Percentiles rank a stretch among this genome's conserved stretches.
These are phyloP conservation scores for Aspergillus sp. DNA, from an alignment of 2,329 filamentous ascomycete species.

Conservation along the genomic window DNA sequence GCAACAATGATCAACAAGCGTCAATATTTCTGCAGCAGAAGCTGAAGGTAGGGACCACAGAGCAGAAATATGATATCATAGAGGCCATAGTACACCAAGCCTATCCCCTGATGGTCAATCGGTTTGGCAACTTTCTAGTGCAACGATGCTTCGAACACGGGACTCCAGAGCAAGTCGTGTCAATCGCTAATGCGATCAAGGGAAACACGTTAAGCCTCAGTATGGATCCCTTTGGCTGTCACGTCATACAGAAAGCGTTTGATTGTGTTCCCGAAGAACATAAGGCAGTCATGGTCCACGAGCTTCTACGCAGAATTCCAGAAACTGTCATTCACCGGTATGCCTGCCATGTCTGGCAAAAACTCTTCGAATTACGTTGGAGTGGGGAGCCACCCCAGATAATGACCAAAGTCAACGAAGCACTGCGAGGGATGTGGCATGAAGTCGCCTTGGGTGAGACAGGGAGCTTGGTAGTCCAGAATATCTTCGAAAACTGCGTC, in stretches of 20 bases:
- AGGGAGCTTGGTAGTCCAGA: constrained; percentile 95
- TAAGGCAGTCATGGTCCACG: constrained; percentile 98
- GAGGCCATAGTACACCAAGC: constrained; percentile 94
- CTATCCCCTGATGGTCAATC: constrained; percentile 95
- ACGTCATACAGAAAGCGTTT: constrained; percentile 98
- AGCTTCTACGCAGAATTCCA: constrained; percentile 89
- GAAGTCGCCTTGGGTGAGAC: constrained; percentile 97
- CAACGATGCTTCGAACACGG: constrained; percentile 99
- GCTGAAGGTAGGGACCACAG: constrained; percentile 89
- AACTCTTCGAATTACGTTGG: constrained; percentile 97
- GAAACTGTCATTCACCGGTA: constrained; percentile 99
- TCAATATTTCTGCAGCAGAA: constrained; percentile 99
- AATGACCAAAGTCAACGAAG: constrained; percentile 97
- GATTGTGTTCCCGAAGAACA: constrained; percentile 97
- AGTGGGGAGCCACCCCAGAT: constrained; percentile 92
- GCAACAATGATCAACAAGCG: constrained; percentile 98
- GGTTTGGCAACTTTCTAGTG: constrained; percentile 97
- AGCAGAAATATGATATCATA: constrained; percentile 97
- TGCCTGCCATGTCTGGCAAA: constrained; percentile 99
- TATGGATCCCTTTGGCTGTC: constrained; percentile 98
- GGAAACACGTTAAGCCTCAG: constrained; percentile 92
- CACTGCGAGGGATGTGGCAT: constrained; percentile 95
- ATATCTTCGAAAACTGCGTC: constrained; percentile 98
- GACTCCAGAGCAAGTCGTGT: constrained; percentile 88
- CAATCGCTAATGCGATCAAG: constrained; percentile 90